Conservation (phyloP, 345 rosid species). For the Linum usitatissimum region DNA sequence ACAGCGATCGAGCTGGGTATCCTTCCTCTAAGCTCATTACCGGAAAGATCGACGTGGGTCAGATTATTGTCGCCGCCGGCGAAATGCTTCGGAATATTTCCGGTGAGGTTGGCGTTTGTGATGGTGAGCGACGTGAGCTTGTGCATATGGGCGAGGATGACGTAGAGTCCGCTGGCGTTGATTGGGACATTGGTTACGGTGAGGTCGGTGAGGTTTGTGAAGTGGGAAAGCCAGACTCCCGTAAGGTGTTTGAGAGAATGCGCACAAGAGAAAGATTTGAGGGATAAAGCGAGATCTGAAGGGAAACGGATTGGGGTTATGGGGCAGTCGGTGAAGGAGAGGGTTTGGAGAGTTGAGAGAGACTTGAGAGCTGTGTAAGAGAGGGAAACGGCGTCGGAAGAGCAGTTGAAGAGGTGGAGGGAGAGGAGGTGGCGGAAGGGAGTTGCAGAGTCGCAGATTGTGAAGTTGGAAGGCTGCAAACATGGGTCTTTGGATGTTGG, state of each 20-base stretch:
- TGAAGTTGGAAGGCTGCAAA: constrained; percentile 31
- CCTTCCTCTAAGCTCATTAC: constrained; percentile 52
- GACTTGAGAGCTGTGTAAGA: constrained; percentile 46
- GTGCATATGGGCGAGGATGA: constrained; percentile 57
- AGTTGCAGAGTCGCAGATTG: constrained; percentile 45
- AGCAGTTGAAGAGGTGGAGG: constrained; percentile 73
- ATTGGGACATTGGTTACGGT: constrained; percentile 49
- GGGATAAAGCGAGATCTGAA: constrained; percentile 43
- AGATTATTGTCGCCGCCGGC: constrained; percentile 24
- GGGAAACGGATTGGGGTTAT: constrained; percentile 52
- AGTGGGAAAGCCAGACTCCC: constrained; percentile 58
- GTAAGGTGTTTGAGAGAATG: constrained; percentile 54
- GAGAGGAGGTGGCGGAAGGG: constrained; percentile 70
- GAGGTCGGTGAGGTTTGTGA: constrained; percentile 70
- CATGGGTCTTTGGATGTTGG: constrained; percentile 68
- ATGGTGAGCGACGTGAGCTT: constrained; percentile 48
- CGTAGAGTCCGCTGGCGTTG: constrained; percentile 60
- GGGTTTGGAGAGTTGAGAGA: constrained; percentile 60
- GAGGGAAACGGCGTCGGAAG: constrained; percentile 49
- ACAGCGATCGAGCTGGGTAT: constrained; percentile 61
- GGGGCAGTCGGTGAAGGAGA: constrained; percentile 66
- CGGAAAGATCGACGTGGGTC: constrained; percentile 69
- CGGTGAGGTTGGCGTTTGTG: constrained; percentile 60
- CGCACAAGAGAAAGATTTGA: constrained; percentile 51
- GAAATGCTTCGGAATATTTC: constrained; percentile 45